A percentile compares a stretch with the other conserved stretches of the same genome.
These are phyloP conservation scores for Haplosporangium gracile DNA, from an alignment of 192 early-diverging fungal genomes.

Conservation along the genomic window DNA sequence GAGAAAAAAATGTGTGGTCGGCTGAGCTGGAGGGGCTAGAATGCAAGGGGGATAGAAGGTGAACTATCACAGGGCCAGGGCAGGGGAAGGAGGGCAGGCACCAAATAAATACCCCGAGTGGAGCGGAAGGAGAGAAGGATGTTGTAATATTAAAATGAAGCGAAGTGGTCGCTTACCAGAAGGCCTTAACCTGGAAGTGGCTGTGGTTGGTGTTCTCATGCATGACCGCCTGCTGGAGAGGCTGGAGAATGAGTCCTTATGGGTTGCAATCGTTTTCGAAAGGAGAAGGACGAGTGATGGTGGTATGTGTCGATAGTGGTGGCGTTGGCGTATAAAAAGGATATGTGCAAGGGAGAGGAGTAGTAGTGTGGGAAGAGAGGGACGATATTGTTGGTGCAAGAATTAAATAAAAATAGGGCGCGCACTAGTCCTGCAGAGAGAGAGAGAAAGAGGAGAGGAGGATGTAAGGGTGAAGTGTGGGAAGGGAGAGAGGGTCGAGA, in stretches of 20 bases:
- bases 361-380: not conserved
- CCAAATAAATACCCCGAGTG: not conserved
- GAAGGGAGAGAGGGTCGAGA: not conserved
- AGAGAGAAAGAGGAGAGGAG: too few species aligned
- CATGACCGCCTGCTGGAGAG: slow-evolving; percentile 39
- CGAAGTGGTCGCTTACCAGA: slow-evolving; percentile 25
- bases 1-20: not conserved
- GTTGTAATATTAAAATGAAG: not conserved
- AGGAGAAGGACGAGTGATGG: not conserved
- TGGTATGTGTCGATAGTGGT: not conserved
- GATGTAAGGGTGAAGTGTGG: not conserved
- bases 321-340: not conserved
- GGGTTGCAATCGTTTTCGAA: not conserved
- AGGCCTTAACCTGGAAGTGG: slow-evolving; percentile 47
- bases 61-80: not conserved
- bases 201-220: slow-evolving; percentile 45
- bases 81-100: not conserved
- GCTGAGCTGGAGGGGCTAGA: not conserved
- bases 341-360: not conserved
- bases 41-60: not conserved
- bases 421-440: not conserved
- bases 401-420: slow-evolving; percentile 3
- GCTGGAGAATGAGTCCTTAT: slow-evolving; percentile 11
- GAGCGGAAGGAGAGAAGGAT: not conserved
- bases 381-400: slow-evolving; percentile 2